Base-by-base conservation (phyloP, 306 rosid genomes). In the Adenanthera pavonina region DNA sequence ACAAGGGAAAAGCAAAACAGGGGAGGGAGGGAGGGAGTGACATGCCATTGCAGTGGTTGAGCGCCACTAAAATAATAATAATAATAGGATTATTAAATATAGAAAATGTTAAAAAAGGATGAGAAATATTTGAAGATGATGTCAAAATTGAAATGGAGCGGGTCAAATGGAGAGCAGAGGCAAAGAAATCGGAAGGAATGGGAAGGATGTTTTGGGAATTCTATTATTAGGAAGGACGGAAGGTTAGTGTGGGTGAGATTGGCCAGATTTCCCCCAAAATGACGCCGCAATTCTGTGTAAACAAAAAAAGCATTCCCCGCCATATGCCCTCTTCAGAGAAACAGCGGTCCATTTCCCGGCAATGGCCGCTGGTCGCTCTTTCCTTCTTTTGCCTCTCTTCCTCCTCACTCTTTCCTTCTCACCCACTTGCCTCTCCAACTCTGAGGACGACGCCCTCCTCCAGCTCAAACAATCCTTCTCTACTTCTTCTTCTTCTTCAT, bases 311-410 rank as follows among this genome's bases (percentile, higher is more conserved):
- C 68, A 60, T 33, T 61, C 15, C 13, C 43, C 41, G 40, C 20
- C 46, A 61, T 25, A 85, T 2, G 60, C 5, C 43, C 66, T n/a
- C 74, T 0, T 60, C 40, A 30, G 34, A 70, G 33, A 83, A 78
- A n/a, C 95, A 89, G 91, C 93, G 89, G 93, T 82, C 88, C 85
- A 69, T 86, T 83, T 65, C 75, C 74, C 84, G 35, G 66, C 86
- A 82, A 94, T 94, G 98, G 91, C 90, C 90, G 91, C 92, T 89
- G 92, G 88, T 90, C 87, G 81, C 11, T 30, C 38, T 56, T 44
- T 15, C n/a, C 82, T 59, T 54, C 60, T 66, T 64, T 38, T 68
- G 30, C 33, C 59, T 69, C 49, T 85, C 73, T 46, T 69, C 48
- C 36, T 71, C 41, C 30, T 81, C 69, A 3, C 20, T 19, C 40